These are phyloP conservation scores for Clitocybe nebularis DNA, from an alignment of 1,284 basidiomycete genomes.

Conservation along the genomic window DNA sequence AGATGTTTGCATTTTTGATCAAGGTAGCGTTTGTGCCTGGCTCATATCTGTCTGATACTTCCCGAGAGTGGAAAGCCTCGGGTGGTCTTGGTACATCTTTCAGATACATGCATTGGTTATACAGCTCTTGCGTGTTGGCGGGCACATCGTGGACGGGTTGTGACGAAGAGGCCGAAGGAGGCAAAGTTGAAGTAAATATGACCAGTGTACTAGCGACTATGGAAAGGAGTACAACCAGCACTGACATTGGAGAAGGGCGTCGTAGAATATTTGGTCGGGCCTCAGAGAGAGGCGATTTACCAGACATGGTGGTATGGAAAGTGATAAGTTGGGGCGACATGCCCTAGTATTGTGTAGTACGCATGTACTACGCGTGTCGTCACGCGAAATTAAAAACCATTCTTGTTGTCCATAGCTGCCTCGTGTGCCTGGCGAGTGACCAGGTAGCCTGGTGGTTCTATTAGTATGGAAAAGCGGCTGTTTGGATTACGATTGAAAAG, in stretches of 20 bases:
- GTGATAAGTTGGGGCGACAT: neutral
- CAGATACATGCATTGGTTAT: conserved; percentile 41
- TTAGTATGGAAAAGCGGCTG: too few species aligned
- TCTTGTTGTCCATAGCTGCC: too few species aligned
- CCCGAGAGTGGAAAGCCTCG: conserved; percentile 47
- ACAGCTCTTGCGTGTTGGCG: conserved; percentile 25
- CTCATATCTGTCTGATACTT: conserved; percentile 69
- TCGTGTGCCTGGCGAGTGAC: too few species aligned
- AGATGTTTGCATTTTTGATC: conserved; percentile 77
- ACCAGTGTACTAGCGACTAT: conserved; percentile 12
- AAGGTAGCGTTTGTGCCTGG: conserved; percentile 60
- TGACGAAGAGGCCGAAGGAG: neutral
- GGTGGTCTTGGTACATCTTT: conserved; percentile 45
- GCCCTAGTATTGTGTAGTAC: conserved; percentile 17
- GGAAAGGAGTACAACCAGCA: conserved; percentile 13
- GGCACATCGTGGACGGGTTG: conserved; percentile 14
- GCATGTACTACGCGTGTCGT: conserved; percentile 15
- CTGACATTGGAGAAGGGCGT: conserved; percentile 7
- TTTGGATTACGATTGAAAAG: too few species aligned
- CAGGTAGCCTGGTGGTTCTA: too few species aligned
- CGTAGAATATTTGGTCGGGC: conserved; percentile 5
- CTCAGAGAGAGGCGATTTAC: conserved; percentile 12
- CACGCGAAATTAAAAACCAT: conserved; percentile 1
- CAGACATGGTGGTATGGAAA: conserved; percentile 20
- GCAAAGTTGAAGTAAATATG: conserved; percentile 13